These are phyloP conservation scores for Musa acuminata DNA, from an alignment of 176 grass and related monocot species.

Conservation along the genomic window DNA sequence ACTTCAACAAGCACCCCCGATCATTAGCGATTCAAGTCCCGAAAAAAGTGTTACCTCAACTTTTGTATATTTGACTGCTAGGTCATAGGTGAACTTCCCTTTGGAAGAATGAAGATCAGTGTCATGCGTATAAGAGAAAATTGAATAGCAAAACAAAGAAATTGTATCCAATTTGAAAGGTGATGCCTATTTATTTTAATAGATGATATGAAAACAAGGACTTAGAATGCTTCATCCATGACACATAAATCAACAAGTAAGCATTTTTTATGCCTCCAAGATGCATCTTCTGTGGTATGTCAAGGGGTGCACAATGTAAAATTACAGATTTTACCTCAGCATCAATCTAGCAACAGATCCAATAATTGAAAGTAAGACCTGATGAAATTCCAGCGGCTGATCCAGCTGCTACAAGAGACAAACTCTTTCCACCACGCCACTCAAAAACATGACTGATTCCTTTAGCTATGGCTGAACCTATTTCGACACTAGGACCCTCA, in stretches of 20 bases:
- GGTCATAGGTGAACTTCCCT: too few relatives aligned
- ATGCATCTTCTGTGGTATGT: not conserved
- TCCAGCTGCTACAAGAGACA: conserved; percentile 84
- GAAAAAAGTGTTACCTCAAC: too few relatives aligned
- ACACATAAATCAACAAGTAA: not conserved
- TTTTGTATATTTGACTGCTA: too few relatives aligned
- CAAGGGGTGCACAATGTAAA: not conserved
- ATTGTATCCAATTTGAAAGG: not conserved
- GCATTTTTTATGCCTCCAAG: not conserved
- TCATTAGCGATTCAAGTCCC: too few relatives aligned
- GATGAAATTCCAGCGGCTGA: conserved; percentile 91
- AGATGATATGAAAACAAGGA: not conserved
- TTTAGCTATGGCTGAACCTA: conserved; percentile 86
- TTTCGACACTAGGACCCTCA: conserved; percentile 90
- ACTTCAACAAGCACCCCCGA: too few relatives aligned
- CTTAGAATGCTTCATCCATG: not conserved
- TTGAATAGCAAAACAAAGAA: not conserved
- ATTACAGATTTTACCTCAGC: not conserved
- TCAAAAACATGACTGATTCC: conserved; percentile 62
- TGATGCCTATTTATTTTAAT: not conserved
- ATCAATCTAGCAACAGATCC: not conserved
- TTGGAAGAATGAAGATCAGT: too few relatives aligned
- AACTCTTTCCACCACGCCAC: conserved; percentile 52
- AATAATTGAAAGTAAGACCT: conserved; percentile 29
- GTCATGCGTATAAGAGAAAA: too few relatives aligned